These are phyloP conservation scores for Ajuga chamaepitys DNA, from an alignment of 257 asterid genomes.

Conservation along the genomic window DNA sequence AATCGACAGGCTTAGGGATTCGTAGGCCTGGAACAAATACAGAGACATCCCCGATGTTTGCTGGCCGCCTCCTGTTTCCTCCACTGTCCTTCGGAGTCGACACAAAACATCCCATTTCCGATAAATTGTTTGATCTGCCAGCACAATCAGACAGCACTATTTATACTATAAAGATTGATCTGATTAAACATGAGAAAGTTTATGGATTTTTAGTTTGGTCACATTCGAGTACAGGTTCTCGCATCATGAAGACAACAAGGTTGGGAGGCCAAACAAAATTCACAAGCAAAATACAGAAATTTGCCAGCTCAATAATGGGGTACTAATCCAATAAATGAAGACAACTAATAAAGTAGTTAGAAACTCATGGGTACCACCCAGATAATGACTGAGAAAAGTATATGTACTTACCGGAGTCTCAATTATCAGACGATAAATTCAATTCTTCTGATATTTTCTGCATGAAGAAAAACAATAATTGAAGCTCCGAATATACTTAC, in stretches of 20 bases:
- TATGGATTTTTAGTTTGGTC: no score
- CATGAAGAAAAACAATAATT: constrained; percentile 11
- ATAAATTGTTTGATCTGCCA: constrained; percentile 23
- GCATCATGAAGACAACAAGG: no score
- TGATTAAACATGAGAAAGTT: no score
- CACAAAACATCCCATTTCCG: constrained; percentile 81
- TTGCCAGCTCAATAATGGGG: constrained; percentile 13
- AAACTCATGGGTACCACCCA: constrained; percentile 43
- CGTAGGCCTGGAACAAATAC: constrained; percentile 91
- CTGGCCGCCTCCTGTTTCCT: constrained; percentile 77
- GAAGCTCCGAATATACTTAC: constrained; percentile 9
- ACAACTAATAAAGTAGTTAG: constrained; percentile 61
- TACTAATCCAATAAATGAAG: constrained; percentile 24
- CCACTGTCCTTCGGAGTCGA: constrained; percentile 70
- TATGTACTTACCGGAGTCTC: constrained; percentile 39
- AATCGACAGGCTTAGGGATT: constrained; percentile 80
- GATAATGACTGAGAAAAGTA: constrained; percentile 16
- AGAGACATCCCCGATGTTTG: constrained; percentile 83
- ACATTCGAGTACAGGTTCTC: no score
- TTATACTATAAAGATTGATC: not conserved
- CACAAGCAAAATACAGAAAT: constrained; percentile 14
- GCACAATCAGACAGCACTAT: constrained; percentile 14
- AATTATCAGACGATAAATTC: constrained; percentile 28
- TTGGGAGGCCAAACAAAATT: no score
- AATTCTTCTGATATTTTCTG: constrained; percentile 42